These are phyloP conservation scores for Stagonosporopsis cucurbitacearum DNA, from an alignment of 2,329 filamentous ascomycete genomes.

Conservation along the genomic window DNA sequence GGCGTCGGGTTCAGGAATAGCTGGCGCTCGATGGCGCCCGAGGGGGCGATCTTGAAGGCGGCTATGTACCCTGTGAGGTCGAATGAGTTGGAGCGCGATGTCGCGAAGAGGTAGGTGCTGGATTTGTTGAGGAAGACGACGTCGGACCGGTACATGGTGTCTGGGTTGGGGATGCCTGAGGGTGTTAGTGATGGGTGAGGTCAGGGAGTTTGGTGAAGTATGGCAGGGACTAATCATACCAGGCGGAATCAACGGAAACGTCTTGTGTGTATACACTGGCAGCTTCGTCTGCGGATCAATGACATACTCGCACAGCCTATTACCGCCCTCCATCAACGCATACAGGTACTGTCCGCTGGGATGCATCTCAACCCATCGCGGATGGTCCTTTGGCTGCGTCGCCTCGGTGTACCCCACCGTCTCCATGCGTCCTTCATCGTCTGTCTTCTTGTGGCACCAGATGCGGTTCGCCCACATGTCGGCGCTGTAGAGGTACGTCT, in stretches of 20 bases:
- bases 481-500: conserved; percentile 79
- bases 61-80: conserved; percentile 82
- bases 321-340: conserved; percentile 88
- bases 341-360: conserved; percentile 80
- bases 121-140: conserved; percentile 76
- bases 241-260: conserved; percentile 80
- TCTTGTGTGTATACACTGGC: conserved; percentile 78
- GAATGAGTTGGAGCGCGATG: conserved; percentile 77
- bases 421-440: conserved; percentile 65
- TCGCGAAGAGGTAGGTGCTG: conserved; percentile 80
- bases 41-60: conserved; percentile 73
- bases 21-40: conserved; percentile 76
- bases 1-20: conserved; percentile 83
- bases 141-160: conserved; percentile 78
- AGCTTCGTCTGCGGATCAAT: conserved; percentile 75
- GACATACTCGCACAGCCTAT: conserved; percentile 80
- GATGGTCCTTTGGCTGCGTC: conserved; percentile 75
- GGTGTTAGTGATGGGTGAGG: background rate
- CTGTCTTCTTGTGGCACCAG: conserved; percentile 80
- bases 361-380: conserved; percentile 87
- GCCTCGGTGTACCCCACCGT: conserved; percentile 77
- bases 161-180: conserved; percentile 55
- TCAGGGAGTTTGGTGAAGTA: too few species aligned
- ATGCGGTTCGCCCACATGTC: conserved; percentile 80
- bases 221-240: conserved; percentile 48